A percentile compares a stretch with the other conserved stretches of the same genome.
phyloP scores from a whole-genome alignment of 371 early-diverging fungal species.

The Globomyces sp. region DNA sequence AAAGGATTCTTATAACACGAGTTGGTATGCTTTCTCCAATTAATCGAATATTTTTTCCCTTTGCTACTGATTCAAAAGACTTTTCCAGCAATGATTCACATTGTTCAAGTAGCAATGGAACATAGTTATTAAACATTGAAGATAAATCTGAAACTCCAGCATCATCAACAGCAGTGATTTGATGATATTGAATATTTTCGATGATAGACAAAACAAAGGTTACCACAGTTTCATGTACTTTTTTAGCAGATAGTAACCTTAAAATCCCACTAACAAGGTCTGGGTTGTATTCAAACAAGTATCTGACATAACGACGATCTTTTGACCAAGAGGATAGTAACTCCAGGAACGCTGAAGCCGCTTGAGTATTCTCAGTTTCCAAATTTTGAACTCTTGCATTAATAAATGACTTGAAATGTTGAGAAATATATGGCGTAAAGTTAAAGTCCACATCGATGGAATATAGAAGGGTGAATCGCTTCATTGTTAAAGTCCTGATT shows the following conservation, averaged over 20 bases:
- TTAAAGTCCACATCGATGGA: conserved; percentile 63
- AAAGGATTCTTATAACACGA: conserved; percentile 76
- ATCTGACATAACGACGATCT: conserved; percentile 58
- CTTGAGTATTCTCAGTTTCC: conserved; percentile 79
- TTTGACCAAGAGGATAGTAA: conserved; percentile 78
- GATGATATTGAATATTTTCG: conserved; percentile 66
- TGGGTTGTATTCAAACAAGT: conserved; percentile 62
- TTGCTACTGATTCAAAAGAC: neutral
- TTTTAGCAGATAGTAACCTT: conserved; percentile 69
- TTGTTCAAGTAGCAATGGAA: conserved; percentile 61
- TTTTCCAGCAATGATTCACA: conserved; percentile 55
- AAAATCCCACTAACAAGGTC: conserved; percentile 68
- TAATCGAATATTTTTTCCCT: conserved; percentile 28
- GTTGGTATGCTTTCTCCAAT: conserved; percentile 59
- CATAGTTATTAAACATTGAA: conserved; percentile 53
- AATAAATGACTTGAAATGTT: conserved; percentile 70
- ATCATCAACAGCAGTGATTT: conserved; percentile 24
- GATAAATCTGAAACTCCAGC: conserved; percentile 43
- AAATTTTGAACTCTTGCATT: conserved; percentile 68
- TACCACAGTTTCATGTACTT: conserved; percentile 68
- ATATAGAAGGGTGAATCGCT: conserved; percentile 77
- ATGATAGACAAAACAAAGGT: conserved; percentile 67
- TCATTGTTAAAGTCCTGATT: conserved; percentile 67
- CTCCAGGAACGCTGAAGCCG: conserved; percentile 72
- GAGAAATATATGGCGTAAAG: conserved; percentile 69